Conservation (phyloP, 2,329 filamentous ascomycete genomes). For the Hysterium pulicare region DNA sequence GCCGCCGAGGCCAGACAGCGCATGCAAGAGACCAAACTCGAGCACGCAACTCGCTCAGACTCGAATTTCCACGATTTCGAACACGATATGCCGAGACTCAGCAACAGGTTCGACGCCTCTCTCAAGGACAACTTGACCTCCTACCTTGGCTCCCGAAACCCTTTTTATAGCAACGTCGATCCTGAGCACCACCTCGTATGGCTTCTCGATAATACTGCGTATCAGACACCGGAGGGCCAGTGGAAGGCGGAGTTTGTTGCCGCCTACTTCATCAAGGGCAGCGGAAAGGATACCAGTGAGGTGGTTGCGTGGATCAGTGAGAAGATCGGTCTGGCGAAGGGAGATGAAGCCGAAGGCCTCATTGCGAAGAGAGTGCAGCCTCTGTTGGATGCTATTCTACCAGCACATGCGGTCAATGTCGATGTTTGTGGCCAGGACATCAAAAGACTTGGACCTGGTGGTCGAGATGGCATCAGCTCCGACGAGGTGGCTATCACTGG, state of each 20-base stretch:
- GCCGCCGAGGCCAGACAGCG: slow-evolving; percentile 28
- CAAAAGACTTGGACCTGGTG: slow-evolving; percentile 61
- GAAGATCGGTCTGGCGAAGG: slow-evolving; percentile 59
- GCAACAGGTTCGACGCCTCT: slow-evolving; percentile 31
- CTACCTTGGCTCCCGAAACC: slow-evolving; percentile 38
- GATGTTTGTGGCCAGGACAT: slow-evolving; percentile 48
- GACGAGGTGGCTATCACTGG: slow-evolving; percentile 52
- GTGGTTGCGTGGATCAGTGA: slow-evolving; percentile 69
- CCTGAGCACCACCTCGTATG: slow-evolving; percentile 71
- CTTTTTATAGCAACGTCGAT: slow-evolving; percentile 47
- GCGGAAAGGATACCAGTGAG: slow-evolving; percentile 63
- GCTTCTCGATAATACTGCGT: slow-evolving; percentile 88
- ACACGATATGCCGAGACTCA: slow-evolving; percentile 33
- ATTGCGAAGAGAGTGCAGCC: slow-evolving; percentile 69
- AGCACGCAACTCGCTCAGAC: slow-evolving; percentile 26
- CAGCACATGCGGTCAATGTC: slow-evolving; percentile 65
- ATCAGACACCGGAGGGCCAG: slow-evolving; percentile 46
- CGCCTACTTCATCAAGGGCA: slow-evolving; percentile 73
- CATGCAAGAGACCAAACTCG: slow-evolving; percentile 31
- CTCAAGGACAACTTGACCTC: slow-evolving; percentile 38
- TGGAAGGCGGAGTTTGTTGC: slow-evolving; percentile 85
- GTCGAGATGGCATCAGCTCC: slow-evolving; percentile 67
- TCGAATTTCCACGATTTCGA: slow-evolving; percentile 34
- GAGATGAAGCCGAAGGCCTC: slow-evolving; percentile 51
- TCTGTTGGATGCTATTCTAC: slow-evolving; percentile 73